A percentile compares a stretch with the other conserved stretches of the same genome.
These are phyloP conservation scores for Colletotrichum tanaceti DNA, from an alignment of 2,329 filamentous ascomycete species.

Conservation along the genomic window DNA sequence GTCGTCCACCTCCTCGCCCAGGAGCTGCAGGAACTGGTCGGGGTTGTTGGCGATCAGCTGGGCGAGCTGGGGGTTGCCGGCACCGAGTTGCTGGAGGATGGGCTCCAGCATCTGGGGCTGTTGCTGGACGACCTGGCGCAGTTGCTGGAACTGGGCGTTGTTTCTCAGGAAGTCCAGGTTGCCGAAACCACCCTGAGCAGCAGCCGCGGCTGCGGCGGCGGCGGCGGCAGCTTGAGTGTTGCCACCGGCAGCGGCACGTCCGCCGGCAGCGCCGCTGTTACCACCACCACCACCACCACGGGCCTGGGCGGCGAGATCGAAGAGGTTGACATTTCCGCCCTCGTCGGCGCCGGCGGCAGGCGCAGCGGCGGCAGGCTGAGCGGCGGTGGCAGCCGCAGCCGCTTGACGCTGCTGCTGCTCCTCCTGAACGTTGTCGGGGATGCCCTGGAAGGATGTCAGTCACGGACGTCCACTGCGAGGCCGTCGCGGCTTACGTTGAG, in stretches of 20 bases:
- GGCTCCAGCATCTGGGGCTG: conserved; percentile 99
- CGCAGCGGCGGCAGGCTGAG: conserved; percentile 54
- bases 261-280: conserved; percentile 52
- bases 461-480: not conserved
- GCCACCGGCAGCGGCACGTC: conserved; percentile 53
- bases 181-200: conserved; percentile 69
- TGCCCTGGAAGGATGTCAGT: conserved; percentile 70
- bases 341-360: conserved; percentile 59
- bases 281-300: conserved; percentile 55
- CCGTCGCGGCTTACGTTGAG: conserved; percentile 72
- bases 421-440: conserved; percentile 84
- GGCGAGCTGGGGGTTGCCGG: conserved; percentile 93
- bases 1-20: conserved; percentile 88
- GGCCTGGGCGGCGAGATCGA: conserved; percentile 86
- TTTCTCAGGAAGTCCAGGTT: conserved; percentile 94
- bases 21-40: conserved; percentile 89
- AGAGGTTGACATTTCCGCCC: conserved; percentile 83
- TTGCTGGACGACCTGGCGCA: conserved; percentile 96
- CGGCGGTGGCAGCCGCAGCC: conserved; percentile 56
- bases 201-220: conserved; percentile 62
- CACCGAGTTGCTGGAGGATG: conserved; percentile 94
- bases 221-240: conserved; percentile 55
- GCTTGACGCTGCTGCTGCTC: conserved; percentile 68
- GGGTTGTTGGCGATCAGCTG: conserved; percentile 92
- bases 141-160: conserved; percentile 97